phyloP scores from a whole-genome alignment of 768 basidiomycete genomes.

The Xerocomellus intermedius region DNA sequence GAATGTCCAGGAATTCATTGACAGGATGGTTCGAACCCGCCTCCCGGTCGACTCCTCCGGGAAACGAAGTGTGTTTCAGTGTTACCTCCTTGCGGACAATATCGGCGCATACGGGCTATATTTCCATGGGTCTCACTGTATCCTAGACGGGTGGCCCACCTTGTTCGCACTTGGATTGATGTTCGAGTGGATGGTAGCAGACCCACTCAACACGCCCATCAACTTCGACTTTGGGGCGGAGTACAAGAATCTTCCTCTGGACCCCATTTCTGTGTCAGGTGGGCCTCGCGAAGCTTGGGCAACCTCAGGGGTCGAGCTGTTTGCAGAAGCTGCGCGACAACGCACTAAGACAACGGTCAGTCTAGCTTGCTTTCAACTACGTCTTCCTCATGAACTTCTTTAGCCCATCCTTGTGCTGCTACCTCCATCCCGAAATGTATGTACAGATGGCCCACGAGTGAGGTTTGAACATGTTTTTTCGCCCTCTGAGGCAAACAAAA shows the following conservation, averaged over 20 bases:
- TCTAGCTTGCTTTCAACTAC: not conserved
- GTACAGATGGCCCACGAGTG: not conserved
- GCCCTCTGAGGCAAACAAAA: not conserved
- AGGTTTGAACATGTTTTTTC: slow-evolving; percentile 4
- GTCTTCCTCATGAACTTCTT: not conserved
- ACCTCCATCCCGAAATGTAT: not conserved
- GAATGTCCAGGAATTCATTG: slow-evolving; percentile 5
- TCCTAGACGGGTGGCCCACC: slow-evolving; percentile 18
- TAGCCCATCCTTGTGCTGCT: not conserved
- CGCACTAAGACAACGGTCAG: not conserved
- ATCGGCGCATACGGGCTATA: slow-evolving; percentile 1
- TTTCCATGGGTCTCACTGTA: slow-evolving; percentile 15
- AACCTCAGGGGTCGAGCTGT: not conserved
- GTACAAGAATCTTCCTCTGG: slow-evolving; percentile 12
- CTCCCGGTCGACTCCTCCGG: slow-evolving; percentile 8
- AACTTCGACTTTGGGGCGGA: slow-evolving; percentile 8
- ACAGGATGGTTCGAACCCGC: not conserved
- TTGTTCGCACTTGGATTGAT: slow-evolving; percentile 10
- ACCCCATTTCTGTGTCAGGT: slow-evolving; percentile 16
- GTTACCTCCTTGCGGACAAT: slow-evolving; percentile 11
- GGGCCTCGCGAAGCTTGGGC: slow-evolving; percentile 12
- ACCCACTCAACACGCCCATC: not conserved
- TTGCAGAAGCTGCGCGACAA: not conserved
- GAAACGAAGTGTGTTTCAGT: slow-evolving; percentile 4
- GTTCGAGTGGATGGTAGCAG: slow-evolving; percentile 14